Percentiles rank a stretch among this genome's conserved stretches.
Evolutionary conservation across 371 early-diverging fungal genomes (phyloP).

Genomic region (Syncephalastrum contaminatum): DNA sequence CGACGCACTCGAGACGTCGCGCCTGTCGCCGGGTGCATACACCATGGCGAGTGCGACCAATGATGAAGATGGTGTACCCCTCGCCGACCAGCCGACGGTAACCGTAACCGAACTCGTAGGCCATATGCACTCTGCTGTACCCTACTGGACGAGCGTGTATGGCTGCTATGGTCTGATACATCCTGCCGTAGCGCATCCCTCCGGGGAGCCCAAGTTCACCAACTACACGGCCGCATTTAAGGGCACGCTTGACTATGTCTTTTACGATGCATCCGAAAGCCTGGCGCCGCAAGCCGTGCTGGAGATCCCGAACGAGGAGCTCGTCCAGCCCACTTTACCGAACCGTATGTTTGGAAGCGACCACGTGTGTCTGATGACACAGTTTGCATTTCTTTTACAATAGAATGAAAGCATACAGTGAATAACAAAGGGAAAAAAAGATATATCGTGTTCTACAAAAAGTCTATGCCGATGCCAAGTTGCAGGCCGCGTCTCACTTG

Average conservation of each 20-base stretch:
- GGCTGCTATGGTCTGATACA: slow-evolving; percentile 21
- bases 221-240: slow-evolving; percentile 53
- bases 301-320: slow-evolving; percentile 37
- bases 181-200: slow-evolving; percentile 5
- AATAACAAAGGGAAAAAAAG: too few relatives aligned
- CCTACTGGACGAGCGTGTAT: slow-evolving; percentile 34
- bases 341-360: slow-evolving; percentile 60
- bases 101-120: slow-evolving; percentile 17
- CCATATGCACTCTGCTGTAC: slow-evolving; percentile 15
- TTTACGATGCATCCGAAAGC: slow-evolving; percentile 24
- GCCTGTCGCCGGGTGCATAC: slow-evolving; percentile 10
- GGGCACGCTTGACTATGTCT: slow-evolving; percentile 57
- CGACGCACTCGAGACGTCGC: slow-evolving; percentile 26
- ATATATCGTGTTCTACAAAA: slow-evolving; percentile 53
- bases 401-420: too few relatives aligned
- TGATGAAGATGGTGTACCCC: slow-evolving; percentile 4
- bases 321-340: slow-evolving; percentile 49
- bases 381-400: slow-evolving; percentile 11
- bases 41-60: neutral
- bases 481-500: slow-evolving; percentile 77
- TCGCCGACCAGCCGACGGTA: slow-evolving; percentile 1
- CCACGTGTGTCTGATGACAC: slow-evolving; percentile 51
- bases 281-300: slow-evolving; percentile 24
- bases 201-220: slow-evolving; percentile 55
- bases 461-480: slow-evolving; percentile 86